These are phyloP conservation scores for Xylaria arbuscula DNA, from an alignment of 2,329 filamentous ascomycete genomes.

Conservation along the genomic window DNA sequence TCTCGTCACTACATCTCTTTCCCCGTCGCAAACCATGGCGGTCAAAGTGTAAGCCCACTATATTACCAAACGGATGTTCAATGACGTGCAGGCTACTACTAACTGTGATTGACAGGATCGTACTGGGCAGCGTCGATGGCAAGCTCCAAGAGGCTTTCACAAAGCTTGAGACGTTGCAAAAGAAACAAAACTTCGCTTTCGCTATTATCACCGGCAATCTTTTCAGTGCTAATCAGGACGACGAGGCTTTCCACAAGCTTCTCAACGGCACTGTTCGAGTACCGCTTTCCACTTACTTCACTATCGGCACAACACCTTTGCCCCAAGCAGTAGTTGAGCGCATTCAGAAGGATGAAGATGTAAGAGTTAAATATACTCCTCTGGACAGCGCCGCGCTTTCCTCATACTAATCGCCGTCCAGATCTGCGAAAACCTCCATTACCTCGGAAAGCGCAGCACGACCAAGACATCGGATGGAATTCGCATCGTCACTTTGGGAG, in stretches of 20 bases:
- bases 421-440: constrained; percentile 91
- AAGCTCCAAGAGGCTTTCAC: constrained; percentile 79
- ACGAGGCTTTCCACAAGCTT: constrained; percentile 70
- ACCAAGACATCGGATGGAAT: constrained; percentile 92
- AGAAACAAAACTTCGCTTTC: constrained; percentile 89
- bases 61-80: constrained; percentile 30
- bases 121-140: constrained; percentile 85
- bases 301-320: constrained; percentile 77
- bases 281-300: constrained; percentile 90
- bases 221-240: constrained; percentile 72
- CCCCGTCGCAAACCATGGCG: constrained; percentile 54
- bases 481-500: constrained; percentile 87
- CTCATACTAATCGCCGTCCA: constrained; percentile 45
- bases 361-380: constrained; percentile 46
- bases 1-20: not conserved
- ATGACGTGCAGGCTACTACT: constrained; percentile 7
- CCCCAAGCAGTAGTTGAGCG: constrained; percentile 77
- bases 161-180: constrained; percentile 82
- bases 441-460: constrained; percentile 85
- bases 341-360: constrained; percentile 74
- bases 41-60: constrained; percentile 59
- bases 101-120: constrained; percentile 65
- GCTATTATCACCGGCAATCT: constrained; percentile 87
- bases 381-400: not conserved
- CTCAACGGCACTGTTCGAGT: constrained; percentile 78